Percentiles rank a stretch among this genome's conserved stretches.
Evolutionary conservation across 1,284 basidiomycete genomes (phyloP).

Genomic region (Apiotrichum montevideense): DNA sequence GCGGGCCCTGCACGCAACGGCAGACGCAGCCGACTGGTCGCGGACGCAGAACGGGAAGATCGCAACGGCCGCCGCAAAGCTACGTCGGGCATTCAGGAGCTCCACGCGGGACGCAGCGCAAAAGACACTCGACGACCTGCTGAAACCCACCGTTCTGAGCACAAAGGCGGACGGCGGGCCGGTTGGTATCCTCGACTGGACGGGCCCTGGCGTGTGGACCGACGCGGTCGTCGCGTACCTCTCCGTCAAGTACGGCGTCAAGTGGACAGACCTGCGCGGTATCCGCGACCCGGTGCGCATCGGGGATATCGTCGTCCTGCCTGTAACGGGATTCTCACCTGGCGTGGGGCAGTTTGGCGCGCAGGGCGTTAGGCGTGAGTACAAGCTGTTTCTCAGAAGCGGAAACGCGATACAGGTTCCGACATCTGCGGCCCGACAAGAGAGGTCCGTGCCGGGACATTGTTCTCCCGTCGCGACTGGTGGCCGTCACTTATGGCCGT

Average conservation of each 20-base stretch:
- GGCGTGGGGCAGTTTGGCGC: conserved; percentile 47
- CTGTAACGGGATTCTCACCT: conserved; percentile 47
- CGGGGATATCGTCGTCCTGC: conserved; percentile 45
- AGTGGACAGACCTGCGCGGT: conserved; percentile 42
- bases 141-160: conserved; percentile 21
- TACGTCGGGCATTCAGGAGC: conserved; percentile 4
- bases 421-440: too few species aligned
- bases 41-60: not conserved
- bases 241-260: conserved; percentile 31
- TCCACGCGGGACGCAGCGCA: not conserved
- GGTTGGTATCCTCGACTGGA: conserved; percentile 45
- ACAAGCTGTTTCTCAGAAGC: not conserved
- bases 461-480: too few species aligned
- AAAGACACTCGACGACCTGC: conserved; percentile 3
- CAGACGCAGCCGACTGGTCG: conserved; percentile 34
- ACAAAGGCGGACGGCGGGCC: conserved; percentile 38
- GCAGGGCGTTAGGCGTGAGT: conserved; percentile 26
- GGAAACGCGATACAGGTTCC: too few species aligned
- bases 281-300: conserved; percentile 37
- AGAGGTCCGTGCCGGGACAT: too few species aligned
- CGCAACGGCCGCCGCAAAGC: not conserved
- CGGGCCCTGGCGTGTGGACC: conserved; percentile 46
- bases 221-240: conserved; percentile 43
- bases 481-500: too few species aligned
- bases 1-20: conserved; percentile 37